These are phyloP conservation scores for Chytridiales sp. DNA, from an alignment of 371 early-diverging fungal species.

Conservation along the genomic window DNA sequence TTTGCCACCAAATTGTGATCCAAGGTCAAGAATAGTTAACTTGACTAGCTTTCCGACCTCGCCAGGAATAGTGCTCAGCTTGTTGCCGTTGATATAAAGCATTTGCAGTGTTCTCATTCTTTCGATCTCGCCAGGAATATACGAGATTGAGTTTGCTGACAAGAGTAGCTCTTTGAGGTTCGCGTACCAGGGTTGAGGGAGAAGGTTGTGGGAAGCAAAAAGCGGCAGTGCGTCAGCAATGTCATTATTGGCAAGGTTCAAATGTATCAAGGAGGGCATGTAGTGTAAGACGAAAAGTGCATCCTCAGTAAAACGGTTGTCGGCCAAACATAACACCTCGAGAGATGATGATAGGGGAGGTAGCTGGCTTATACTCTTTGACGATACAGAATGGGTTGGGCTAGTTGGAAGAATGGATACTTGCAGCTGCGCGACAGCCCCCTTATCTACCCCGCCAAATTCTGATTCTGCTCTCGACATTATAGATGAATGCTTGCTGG, in stretches of 20 bases:
- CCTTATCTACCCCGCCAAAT: conserved; percentile 30
- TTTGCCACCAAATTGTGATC: conserved; percentile 65
- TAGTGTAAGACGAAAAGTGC: conserved; percentile 71
- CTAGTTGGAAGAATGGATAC: too few relatives aligned
- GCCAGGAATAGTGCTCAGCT: conserved; percentile 85
- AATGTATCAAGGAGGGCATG: conserved; percentile 68
- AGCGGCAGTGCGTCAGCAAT: conserved; percentile 68
- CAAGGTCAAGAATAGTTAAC: conserved; percentile 78
- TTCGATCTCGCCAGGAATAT: conserved; percentile 83
- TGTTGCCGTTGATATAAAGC: conserved; percentile 87
- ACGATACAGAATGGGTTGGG: too few relatives aligned
- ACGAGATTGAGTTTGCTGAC: conserved; percentile 81
- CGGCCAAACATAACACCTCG: conserved; percentile 67
- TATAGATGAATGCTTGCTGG: background rate
- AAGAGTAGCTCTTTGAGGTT: conserved; percentile 67
- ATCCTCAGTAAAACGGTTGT: conserved; percentile 84
- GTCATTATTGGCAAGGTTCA: conserved; percentile 84
- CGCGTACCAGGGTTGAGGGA: conserved; percentile 27
- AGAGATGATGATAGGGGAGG: conserved; percentile 66
- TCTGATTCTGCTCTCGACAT: conserved; percentile 24
- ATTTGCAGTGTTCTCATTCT: conserved; percentile 65
- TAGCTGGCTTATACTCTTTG: too few relatives aligned
- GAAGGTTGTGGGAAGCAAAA: conserved; percentile 36
- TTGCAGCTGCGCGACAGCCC: conserved; percentile 33
- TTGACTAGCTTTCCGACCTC: conserved; percentile 82